phyloP scores from a whole-genome alignment of 129 eudicot species.

The Chrysanthemum seticuspe region DNA sequence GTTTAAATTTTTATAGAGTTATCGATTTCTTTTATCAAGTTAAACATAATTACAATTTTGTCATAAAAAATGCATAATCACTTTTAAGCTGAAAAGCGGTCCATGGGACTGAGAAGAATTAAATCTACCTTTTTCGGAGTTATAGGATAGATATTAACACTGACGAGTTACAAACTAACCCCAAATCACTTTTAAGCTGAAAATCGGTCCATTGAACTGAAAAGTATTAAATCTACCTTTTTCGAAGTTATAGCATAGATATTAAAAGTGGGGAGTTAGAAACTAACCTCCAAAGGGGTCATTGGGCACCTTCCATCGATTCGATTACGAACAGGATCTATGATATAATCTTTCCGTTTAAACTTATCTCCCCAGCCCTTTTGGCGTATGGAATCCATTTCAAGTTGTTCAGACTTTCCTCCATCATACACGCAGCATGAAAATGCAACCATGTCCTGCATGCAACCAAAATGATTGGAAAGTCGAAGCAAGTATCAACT shows the following conservation, averaged over 20 bases:
- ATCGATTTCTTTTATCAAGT: too few relatives aligned
- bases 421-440: constrained; percentile 85
- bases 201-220: too few relatives aligned
- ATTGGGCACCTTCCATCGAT: constrained; percentile 76
- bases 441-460: constrained; percentile 88
- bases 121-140: neutral
- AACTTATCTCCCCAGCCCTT: constrained; percentile 84
- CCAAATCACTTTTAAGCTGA: constrained; percentile 26
- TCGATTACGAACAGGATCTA: constrained; percentile 54
- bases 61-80: too few relatives aligned
- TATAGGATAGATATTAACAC: neutral
- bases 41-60: too few relatives aligned
- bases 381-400: constrained; percentile 65
- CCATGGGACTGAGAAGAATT: too few relatives aligned
- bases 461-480: neutral
- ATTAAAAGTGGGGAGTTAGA: constrained; percentile 2
- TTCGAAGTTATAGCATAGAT: neutral
- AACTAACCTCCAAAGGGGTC: constrained; percentile 90
- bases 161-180: constrained; percentile 46
- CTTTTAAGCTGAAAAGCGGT: too few relatives aligned
- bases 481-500: neutral
- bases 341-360: constrained; percentile 49
- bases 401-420: constrained; percentile 48
- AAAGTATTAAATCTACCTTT: too few relatives aligned
- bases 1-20: too few relatives aligned